phyloP scores from a whole-genome alignment of 2,329 filamentous ascomycete genomes.

The Claviceps sp. region DNA sequence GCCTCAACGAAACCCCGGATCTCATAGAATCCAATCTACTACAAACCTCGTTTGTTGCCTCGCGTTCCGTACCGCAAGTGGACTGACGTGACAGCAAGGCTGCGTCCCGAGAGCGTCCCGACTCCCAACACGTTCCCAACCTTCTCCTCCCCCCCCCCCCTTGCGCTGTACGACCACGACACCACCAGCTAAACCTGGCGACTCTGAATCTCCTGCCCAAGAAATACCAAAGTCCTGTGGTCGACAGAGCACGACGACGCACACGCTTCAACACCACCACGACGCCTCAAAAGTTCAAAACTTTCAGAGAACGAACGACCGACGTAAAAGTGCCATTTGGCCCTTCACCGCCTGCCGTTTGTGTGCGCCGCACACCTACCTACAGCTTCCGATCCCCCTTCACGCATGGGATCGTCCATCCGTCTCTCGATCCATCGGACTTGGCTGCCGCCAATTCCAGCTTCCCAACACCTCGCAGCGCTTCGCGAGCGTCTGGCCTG shows the following conservation, averaged over 20 bases:
- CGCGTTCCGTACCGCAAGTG: background rate
- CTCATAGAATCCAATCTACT: background rate
- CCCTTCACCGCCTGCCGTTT: constrained; percentile 1
- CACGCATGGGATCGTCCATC: background rate
- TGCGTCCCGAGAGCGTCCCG: background rate
- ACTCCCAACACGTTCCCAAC: background rate
- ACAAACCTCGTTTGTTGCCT: background rate
- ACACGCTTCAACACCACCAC: background rate
- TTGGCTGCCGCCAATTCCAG: background rate
- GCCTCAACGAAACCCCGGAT: background rate
- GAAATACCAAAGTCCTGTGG: background rate
- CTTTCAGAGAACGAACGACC: too few relatives aligned
- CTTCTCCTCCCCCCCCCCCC: background rate
- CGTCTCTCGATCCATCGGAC: background rate
- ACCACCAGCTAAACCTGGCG: background rate
- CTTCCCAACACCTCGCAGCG: background rate
- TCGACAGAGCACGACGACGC: background rate
- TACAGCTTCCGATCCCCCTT: background rate
- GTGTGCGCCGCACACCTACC: background rate
- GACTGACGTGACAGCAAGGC: background rate
- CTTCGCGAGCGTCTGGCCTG: background rate
- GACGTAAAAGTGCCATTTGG: too few relatives aligned
- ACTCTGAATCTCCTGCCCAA: background rate
- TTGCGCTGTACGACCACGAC: background rate
- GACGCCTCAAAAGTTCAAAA: too few relatives aligned